Evolutionary conservation across 2,329 filamentous ascomycete species (phyloP).

Genomic region (Penicillium griseofulvum): DNA sequence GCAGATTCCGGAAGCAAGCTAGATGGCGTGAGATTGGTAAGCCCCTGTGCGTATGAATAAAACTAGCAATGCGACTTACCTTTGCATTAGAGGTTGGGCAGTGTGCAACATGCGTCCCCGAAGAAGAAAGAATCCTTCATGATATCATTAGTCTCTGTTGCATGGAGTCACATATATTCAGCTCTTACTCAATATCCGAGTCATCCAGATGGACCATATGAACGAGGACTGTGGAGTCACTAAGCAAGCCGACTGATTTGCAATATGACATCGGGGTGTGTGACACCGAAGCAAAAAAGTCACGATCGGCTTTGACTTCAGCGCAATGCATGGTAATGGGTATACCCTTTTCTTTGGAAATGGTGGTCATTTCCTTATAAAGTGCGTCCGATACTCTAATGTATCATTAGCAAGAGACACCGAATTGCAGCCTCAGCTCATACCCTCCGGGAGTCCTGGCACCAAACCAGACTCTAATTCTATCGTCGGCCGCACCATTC

Average conservation of each 20-base stretch:
- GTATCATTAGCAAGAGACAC: neutral
- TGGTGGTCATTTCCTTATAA: conserved; percentile 43
- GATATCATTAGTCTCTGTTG: neutral
- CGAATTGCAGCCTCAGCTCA: neutral
- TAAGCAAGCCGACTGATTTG: conserved; percentile 35
- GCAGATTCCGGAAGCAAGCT: conserved; percentile 51
- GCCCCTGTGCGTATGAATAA: neutral
- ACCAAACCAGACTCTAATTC: conserved; percentile 51
- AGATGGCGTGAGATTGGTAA: neutral
- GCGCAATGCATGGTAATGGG: conserved; percentile 40
- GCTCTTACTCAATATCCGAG: conserved; percentile 35
- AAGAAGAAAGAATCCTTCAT: conserved; percentile 33
- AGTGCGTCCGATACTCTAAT: conserved; percentile 33
- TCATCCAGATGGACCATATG: conserved; percentile 54
- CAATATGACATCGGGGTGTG: conserved; percentile 48
- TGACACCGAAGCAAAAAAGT: conserved; percentile 35
- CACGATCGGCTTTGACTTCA: conserved; percentile 35
- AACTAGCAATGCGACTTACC: neutral
- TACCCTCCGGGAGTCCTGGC: conserved; percentile 50
- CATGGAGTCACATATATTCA: neutral
- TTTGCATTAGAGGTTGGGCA: conserved; percentile 54
- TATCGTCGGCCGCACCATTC: conserved; percentile 38
- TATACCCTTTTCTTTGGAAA: conserved; percentile 41
- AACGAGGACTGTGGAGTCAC: conserved; percentile 48
- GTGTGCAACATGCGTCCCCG: conserved; percentile 50